A percentile compares a stretch with the other conserved stretches of the same genome.
phyloP scores from a whole-genome alignment of 73 alveolate species.

The Durusdinium trenchii region DNA sequence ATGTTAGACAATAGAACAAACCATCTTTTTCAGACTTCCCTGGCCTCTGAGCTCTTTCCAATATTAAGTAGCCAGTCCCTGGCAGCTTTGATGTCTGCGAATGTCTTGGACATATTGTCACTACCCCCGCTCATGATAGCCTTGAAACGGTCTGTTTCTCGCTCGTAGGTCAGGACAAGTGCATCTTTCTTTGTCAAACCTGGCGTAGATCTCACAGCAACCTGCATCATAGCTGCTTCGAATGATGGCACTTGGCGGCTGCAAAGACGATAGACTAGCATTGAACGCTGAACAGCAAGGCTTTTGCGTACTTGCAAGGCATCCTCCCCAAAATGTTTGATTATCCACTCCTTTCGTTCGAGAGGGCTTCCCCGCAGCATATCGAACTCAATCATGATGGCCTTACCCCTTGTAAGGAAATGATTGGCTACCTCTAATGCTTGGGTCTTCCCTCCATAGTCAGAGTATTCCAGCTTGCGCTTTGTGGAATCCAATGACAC shows the following conservation, averaged over 20 bases:
- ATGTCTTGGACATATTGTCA: not conserved
- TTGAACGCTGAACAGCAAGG: not conserved
- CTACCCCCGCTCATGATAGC: not conserved
- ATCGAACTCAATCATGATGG: not conserved
- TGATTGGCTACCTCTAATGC: not conserved
- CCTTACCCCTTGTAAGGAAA: not conserved
- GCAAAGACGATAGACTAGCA: not conserved
- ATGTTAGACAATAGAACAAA: not conserved
- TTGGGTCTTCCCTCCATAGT: not conserved
- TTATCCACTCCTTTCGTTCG: not conserved
- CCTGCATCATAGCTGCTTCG: constrained; percentile 23
- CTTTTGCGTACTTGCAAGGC: not conserved
- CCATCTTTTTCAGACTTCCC: not conserved
- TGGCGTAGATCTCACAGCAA: not conserved
- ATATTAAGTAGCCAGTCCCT: constrained; percentile 11
- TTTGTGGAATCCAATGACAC: not conserved
- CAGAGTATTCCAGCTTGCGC: not conserved
- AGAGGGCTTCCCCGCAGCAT: not conserved
- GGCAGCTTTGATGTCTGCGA: not conserved
- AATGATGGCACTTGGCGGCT: not conserved
- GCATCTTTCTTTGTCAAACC: not conserved
- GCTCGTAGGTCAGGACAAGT: not conserved
- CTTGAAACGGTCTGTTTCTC: not conserved
- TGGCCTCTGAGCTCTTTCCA: constrained; percentile 25
- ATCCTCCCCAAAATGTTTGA: not conserved